phyloP scores from a whole-genome alignment of 2,329 filamentous ascomycete species.

The Fusarium sp. region DNA sequence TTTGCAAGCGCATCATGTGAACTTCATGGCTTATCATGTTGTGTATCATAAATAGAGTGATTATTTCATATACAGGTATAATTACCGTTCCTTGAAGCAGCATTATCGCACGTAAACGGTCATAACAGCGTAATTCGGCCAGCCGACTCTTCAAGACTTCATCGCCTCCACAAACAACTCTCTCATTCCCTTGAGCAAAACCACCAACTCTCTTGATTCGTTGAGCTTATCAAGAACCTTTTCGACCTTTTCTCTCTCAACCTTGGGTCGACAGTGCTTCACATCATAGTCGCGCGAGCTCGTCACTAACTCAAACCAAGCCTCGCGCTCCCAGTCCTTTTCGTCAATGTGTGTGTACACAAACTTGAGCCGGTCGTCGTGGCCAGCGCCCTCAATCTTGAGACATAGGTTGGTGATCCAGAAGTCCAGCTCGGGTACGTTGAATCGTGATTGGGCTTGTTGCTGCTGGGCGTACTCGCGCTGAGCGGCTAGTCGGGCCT shows the following conservation, averaged over 20 bases:
- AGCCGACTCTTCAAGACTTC: constrained; percentile 58
- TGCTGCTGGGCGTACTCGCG: constrained; percentile 78
- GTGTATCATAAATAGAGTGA: neutral
- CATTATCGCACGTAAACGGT: constrained; percentile 24
- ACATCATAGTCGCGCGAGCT: constrained; percentile 87
- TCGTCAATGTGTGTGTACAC: constrained; percentile 89
- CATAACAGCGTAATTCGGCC: constrained; percentile 15
- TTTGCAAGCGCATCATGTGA: neutral
- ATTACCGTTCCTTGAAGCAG: constrained; percentile 17
- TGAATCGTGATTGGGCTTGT: constrained; percentile 86
- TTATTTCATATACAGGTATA: neutral
- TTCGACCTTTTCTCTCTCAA: constrained; percentile 83
- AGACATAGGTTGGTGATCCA: constrained; percentile 94
- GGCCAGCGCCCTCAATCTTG: constrained; percentile 88
- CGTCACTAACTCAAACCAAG: constrained; percentile 92
- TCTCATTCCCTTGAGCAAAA: constrained; percentile 84
- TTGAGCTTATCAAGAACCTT: constrained; percentile 83
- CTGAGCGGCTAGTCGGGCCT: constrained; percentile 77
- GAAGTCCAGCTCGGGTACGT: constrained; percentile 93
- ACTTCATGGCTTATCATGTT: neutral
- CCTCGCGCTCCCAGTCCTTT: constrained; percentile 87
- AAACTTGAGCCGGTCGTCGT: constrained; percentile 88
- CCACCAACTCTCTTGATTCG: constrained; percentile 78
- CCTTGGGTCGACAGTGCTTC: constrained; percentile 81
- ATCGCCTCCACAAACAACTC: constrained; percentile 79